Evolutionary conservation across 169 alveolate genomes (phyloP).

Genomic region (Fabrea salina): DNA sequence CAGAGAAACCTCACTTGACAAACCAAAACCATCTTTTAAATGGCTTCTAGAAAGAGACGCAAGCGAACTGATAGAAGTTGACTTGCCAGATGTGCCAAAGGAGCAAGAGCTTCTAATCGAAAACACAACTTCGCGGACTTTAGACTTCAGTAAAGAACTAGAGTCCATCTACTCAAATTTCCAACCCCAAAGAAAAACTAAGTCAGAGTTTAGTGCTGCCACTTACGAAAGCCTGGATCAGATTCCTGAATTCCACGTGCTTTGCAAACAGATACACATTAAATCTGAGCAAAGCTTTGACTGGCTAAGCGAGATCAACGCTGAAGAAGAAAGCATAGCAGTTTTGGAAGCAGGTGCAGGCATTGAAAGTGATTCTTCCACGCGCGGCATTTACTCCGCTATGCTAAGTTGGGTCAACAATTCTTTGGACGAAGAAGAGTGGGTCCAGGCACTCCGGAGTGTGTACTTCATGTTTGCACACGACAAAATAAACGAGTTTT

Average conservation of each 20-base stretch:
- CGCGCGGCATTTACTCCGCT: not conserved
- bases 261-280: not conserved
- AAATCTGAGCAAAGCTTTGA: conserved; percentile 7
- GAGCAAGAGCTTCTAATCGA: not conserved
- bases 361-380: not conserved
- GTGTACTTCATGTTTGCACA: conserved; percentile 1
- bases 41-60: conserved; percentile 18
- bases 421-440: not conserved
- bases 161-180: not conserved
- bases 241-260: not conserved
- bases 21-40: too few species aligned
- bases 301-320: not conserved
- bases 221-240: not conserved
- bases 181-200: not conserved
- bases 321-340: not conserved
- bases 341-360: not conserved
- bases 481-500: not conserved
- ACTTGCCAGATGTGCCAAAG: not conserved
- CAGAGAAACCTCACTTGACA: conserved; percentile 1
- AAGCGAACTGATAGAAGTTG: conserved; percentile 8
- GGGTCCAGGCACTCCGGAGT: not conserved
- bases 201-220: not conserved
- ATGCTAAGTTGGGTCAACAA: not conserved
- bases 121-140: not conserved
- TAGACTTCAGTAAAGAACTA: not conserved